Conservation (phyloP, 768 basidiomycete genomes). For the Hortiboletus campestris region DNA sequence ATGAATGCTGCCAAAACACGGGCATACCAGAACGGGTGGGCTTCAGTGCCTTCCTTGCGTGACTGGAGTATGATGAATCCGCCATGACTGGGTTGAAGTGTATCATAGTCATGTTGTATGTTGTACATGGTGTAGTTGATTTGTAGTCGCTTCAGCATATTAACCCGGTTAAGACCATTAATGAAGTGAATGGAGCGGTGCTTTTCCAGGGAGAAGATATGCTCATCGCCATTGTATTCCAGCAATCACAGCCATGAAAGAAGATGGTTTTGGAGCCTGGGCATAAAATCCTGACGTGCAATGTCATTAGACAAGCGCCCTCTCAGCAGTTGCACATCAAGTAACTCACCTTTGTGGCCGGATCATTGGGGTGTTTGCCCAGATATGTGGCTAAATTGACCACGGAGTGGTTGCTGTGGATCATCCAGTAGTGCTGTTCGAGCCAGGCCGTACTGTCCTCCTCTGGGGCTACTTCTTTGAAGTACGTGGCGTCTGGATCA, state of each 20-base stretch:
- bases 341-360: not conserved
- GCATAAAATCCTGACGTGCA: constrained; percentile 19
- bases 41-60: constrained; percentile 3
- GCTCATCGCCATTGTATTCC: not conserved
- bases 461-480: no score
- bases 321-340: not conserved
- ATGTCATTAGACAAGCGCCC: not conserved
- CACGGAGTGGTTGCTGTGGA: no score
- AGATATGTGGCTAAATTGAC: not conserved
- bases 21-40: constrained; percentile 25
- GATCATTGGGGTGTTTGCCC: not conserved
- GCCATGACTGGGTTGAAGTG: constrained; percentile 10
- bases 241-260: constrained; percentile 5
- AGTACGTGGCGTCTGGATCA: not conserved
- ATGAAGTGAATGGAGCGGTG: not conserved
- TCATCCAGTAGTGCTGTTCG: no score
- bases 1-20: constrained; percentile 22
- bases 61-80: constrained; percentile 22
- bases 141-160: not conserved
- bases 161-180: not conserved
- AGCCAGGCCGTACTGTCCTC: no score
- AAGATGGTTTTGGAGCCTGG: constrained; percentile 20
- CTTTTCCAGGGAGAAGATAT: not conserved
- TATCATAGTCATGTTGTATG: constrained; percentile 13
- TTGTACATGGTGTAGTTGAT: constrained; percentile 24